Conservation (phyloP, 2,329 filamentous ascomycete genomes). For the Alternaria solani region DNA sequence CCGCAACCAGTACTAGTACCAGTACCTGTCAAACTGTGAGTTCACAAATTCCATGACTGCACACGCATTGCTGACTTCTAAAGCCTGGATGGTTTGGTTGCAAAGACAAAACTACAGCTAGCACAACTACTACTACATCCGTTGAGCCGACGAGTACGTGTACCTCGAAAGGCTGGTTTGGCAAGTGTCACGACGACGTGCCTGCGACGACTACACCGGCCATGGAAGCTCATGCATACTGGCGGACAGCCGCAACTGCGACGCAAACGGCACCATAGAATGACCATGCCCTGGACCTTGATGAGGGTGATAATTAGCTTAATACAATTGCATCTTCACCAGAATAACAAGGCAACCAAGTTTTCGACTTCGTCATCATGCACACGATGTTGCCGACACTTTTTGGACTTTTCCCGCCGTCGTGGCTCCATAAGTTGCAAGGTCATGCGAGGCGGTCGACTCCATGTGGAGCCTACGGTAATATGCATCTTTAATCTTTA, state of each 20-base stretch:
- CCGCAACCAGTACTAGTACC: slow-evolving; percentile 41
- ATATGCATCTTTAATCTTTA: background rate
- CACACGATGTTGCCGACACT: background rate
- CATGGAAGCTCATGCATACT: slow-evolving; percentile 36
- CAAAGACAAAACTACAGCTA: slow-evolving; percentile 42
- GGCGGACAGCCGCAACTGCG: slow-evolving; percentile 35
- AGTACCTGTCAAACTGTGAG: slow-evolving; percentile 47
- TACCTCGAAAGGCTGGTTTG: slow-evolving; percentile 48
- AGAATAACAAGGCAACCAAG: background rate
- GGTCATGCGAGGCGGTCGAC: background rate
- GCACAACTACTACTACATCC: slow-evolving; percentile 29
- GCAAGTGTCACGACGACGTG: slow-evolving; percentile 41
- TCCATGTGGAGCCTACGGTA: background rate
- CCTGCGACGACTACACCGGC: slow-evolving; percentile 38
- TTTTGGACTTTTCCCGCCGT: background rate
- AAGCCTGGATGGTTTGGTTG: slow-evolving; percentile 50
- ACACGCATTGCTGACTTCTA: slow-evolving; percentile 13
- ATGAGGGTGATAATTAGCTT: background rate
- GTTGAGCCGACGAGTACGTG: slow-evolving; percentile 39
- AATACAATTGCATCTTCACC: background rate
- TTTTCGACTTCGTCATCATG: background rate
- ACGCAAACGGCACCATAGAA: slow-evolving; percentile 27
- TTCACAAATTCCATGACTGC: background rate
- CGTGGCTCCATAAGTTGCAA: background rate
- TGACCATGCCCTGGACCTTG: background rate